Conservation (phyloP, 2,329 filamentous ascomycete genomes). For the Colletotrichum destructivum region DNA sequence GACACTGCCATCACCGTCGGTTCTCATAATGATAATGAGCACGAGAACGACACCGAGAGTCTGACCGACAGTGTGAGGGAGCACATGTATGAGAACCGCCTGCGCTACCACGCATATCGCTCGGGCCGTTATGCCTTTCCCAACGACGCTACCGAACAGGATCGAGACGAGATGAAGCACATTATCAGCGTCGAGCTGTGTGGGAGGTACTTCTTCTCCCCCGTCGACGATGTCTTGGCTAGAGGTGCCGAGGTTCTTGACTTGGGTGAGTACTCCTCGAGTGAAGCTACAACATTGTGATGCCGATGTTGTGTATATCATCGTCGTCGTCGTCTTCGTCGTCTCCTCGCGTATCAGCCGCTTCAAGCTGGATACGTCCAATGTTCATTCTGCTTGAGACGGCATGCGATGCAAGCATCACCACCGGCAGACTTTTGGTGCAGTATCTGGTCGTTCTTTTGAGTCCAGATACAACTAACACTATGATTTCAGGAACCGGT, state of each 20-base stretch:
- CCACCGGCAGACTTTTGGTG: not conserved
- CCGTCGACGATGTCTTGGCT: conserved; percentile 56
- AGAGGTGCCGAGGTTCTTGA: conserved; percentile 62
- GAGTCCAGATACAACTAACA: conserved; percentile 37
- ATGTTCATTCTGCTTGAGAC: not conserved
- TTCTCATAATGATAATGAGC: conserved; percentile 30
- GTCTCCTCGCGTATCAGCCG: not conserved
- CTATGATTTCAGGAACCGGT: conserved; percentile 58
- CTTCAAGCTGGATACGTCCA: not conserved
- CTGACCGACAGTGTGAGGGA: conserved; percentile 60
- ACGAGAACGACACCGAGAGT: conserved; percentile 53
- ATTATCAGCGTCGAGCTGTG: conserved; percentile 57
- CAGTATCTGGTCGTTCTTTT: not conserved
- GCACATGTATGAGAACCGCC: conserved; percentile 58
- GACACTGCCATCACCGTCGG: conserved; percentile 41
- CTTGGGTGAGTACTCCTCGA: conserved; percentile 55
- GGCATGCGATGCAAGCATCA: not conserved
- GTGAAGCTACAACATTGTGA: not conserved
- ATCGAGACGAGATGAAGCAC: conserved; percentile 59
- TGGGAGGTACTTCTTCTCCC: conserved; percentile 60
- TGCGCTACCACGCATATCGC: conserved; percentile 59
- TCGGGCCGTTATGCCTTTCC: conserved; percentile 60
- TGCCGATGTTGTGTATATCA: not conserved
- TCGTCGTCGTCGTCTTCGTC: not conserved
- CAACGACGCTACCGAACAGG: conserved; percentile 60